Evolutionary conservation across 2,329 filamentous ascomycete genomes (phyloP), one percentile per base, ranked within the genome.

Genomic region (Scytalidium lignicola): DNA sequence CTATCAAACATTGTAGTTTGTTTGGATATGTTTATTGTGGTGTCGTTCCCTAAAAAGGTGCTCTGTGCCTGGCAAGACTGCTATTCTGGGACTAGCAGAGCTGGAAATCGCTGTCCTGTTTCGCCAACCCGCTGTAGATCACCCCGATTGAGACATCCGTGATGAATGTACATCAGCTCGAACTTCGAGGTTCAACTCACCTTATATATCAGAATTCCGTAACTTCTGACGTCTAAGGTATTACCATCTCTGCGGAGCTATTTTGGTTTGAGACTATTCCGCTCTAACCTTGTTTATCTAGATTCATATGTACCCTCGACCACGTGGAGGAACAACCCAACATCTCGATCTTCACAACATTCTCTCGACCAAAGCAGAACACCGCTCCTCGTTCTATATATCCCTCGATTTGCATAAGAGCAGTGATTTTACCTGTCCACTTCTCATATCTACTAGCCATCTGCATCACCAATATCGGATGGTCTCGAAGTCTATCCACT

Each of bases 401-500:
- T 17, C 5, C 7, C 15, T 37, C 15, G 10, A 37, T 37, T 13
- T 37, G 32, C n/a, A 17, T 4, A n/a, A 37, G 10, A 15, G n/a
- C 15, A n/a, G 12, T 17, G n/a, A n/a, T 7, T 37, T 13, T 17
- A n/a, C 12, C 15, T 37, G 7, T 13, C 15, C 10, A 5, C 10
- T 37, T 13, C 12, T n/a, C 5, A n/a, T n/a, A 5, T 4, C 32
- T 37, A 17, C 32, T n/a, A 37, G 7, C 32, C 15, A 5, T 15
- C 15, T 15, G 12, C n/a, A 13, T n/a, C 13, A 17, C 28, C 40
- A 15, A 37, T 51, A 28, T 46, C 45, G 50, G 51, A 57, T 58
- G 57, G 51, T 44, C 47, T 53, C 39, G 42, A 53, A 42, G 51
- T 59, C 51, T 32, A 50, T 55, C 52, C 48, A 39, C 32, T 54